Conservation (phyloP, 2,329 filamentous ascomycete species). For the Venturiaceae sp. region DNA sequence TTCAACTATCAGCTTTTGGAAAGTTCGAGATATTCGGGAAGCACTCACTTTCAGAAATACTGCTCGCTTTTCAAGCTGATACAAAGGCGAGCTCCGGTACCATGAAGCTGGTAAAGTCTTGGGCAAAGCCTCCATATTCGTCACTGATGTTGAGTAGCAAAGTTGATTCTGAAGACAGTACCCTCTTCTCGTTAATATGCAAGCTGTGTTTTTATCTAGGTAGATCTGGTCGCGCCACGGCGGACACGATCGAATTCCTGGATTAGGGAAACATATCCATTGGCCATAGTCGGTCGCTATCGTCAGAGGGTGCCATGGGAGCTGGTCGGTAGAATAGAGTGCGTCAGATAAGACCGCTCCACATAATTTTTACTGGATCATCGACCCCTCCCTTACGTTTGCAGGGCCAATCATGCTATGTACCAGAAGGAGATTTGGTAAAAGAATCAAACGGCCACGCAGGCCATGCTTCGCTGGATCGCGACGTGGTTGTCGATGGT, state of each 20-base stretch:
- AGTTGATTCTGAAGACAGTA: not conserved
- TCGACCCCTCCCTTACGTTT: not conserved
- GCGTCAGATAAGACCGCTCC: not conserved
- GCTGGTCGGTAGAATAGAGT: not conserved
- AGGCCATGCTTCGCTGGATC: not conserved
- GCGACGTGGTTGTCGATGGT: not conserved
- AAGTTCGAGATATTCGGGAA: not conserved
- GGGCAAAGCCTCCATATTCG: conserved; percentile 10
- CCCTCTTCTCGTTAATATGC: no score
- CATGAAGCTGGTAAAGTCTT: conserved; percentile 43
- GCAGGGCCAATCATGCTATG: not conserved
- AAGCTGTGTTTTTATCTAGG: not conserved
- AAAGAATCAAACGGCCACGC: not conserved
- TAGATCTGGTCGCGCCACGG: not conserved
- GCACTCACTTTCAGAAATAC: conserved; percentile 36
- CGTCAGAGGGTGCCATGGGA: not conserved
- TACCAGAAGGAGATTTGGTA: not conserved
- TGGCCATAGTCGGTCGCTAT: not conserved
- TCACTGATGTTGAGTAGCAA: not conserved
- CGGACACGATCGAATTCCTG: not conserved
- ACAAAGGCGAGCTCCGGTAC: conserved; percentile 39
- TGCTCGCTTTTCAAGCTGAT: conserved; percentile 39
- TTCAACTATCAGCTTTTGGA: not conserved
- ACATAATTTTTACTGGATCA: not conserved
- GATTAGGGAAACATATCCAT: not conserved